Evolutionary conservation across 1,284 basidiomycete species (phyloP).

Genomic region (Malassezia nana): DNA sequence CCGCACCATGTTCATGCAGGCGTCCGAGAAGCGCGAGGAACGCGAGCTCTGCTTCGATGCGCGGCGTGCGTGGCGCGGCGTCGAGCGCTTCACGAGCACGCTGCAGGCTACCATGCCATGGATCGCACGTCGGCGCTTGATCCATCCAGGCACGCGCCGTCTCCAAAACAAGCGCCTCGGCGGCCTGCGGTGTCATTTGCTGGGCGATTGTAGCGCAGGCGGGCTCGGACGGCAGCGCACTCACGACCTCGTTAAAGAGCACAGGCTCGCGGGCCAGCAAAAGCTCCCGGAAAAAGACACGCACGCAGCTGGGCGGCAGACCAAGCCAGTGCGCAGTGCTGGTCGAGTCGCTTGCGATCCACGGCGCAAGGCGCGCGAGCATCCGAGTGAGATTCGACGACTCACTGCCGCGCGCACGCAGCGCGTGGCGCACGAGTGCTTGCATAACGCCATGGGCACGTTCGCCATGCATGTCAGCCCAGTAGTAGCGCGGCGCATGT

Average conservation of each 20-base stretch:
- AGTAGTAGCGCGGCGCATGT: not conserved
- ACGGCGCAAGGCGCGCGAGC: conserved; percentile 5
- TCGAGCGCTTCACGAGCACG: conserved; percentile 7
- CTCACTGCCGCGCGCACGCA: conserved; percentile 5
- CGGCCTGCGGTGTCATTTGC: not conserved
- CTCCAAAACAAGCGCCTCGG: conserved; percentile 7
- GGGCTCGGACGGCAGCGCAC: not conserved
- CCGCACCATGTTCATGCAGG: not conserved
- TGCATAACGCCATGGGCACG: not conserved
- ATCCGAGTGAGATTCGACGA: not conserved
- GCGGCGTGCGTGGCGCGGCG: conserved; percentile 2
- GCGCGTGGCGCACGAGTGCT: conserved; percentile 1
- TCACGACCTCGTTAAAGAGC: conserved; percentile 5
- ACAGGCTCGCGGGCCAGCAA: conserved; percentile 1
- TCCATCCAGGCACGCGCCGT: conserved; percentile 5
- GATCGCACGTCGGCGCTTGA: conserved; percentile 12
- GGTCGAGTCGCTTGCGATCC: not conserved
- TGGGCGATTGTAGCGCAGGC: not conserved
- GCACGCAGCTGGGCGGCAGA: not conserved
- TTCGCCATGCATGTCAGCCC: not conserved
- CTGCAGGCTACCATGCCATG: conserved; percentile 4
- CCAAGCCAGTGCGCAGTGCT: not conserved
- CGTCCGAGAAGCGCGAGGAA: conserved; percentile 1
- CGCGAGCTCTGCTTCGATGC: not conserved
- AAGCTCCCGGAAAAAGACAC: not conserved